Conservation (phyloP, 176 grass and related monocot genomes). For the Triticum timopheevii region DNA sequence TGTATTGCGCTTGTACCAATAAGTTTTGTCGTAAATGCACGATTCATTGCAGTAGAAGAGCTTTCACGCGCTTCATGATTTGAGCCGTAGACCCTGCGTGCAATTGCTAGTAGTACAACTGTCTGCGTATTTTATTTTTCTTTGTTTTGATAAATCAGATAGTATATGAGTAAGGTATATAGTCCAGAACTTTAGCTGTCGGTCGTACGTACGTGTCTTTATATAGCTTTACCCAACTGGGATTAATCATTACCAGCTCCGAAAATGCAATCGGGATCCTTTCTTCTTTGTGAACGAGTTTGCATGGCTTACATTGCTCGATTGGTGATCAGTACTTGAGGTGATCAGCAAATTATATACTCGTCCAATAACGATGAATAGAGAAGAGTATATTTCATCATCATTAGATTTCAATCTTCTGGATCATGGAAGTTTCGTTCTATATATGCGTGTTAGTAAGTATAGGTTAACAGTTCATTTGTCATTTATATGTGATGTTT, state of each 20-base stretch:
- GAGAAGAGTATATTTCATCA: background rate
- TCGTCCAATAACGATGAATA: background rate
- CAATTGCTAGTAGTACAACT: constrained; percentile 11
- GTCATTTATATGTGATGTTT: background rate
- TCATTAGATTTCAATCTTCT: background rate
- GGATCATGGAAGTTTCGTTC: background rate
- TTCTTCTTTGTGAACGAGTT: background rate
- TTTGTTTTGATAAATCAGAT: background rate
- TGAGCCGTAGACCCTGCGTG: constrained; percentile 17
- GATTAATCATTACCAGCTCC: constrained; percentile 8
- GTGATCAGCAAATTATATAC: background rate
- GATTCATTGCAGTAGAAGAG: constrained; percentile 14
- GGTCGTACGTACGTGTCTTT: background rate
- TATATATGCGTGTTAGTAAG: background rate
- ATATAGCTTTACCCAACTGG: constrained; percentile 1
- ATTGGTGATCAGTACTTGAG: background rate
- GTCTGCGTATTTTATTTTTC: constrained; percentile 28
- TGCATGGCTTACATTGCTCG: background rate
- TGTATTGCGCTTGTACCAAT: constrained; percentile 35
- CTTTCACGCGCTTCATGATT: constrained; percentile 53
- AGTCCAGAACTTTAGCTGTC: constrained; percentile 8
- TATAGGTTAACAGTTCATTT: background rate
- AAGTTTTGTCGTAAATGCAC: constrained; percentile 24
- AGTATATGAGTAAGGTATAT: too few relatives aligned
- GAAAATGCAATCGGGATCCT: background rate